Conservation (phyloP, 2,329 filamentous ascomycete genomes). For the Thielaviopsis punctulata region DNA sequence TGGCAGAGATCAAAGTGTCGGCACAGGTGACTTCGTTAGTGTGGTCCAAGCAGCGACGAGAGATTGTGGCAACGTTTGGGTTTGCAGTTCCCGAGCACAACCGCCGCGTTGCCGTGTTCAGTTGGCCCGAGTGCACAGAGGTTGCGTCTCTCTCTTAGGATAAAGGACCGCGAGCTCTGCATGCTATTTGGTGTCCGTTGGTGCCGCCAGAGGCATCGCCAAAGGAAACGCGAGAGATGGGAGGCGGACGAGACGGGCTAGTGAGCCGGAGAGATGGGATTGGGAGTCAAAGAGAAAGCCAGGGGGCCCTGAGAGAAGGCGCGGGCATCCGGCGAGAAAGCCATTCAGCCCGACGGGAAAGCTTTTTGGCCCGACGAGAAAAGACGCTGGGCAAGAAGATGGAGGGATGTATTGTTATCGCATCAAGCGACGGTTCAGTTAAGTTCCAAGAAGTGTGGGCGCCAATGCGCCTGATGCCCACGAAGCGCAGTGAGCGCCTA, state of each 20-base stretch:
- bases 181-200: slow-evolving; percentile 68
- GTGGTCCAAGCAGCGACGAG: slow-evolving; percentile 70
- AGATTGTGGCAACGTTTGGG: slow-evolving; percentile 87
- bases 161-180: slow-evolving; percentile 62
- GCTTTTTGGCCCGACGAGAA: too few species aligned
- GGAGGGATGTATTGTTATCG: slow-evolving; percentile 62
- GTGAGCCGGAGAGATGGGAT: too few species aligned
- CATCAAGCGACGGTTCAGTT: slow-evolving; percentile 78
- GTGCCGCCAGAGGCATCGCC: slow-evolving; percentile 19
- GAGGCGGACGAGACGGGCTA: too few species aligned
- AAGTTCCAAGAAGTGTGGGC: slow-evolving; percentile 94
- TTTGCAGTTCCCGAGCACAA: slow-evolving; percentile 83
- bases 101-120: slow-evolving; percentile 79
- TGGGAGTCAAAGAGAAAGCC: neutral
- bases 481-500: slow-evolving; percentile 14
- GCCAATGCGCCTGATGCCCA: slow-evolving; percentile 37
- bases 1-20: slow-evolving; percentile 81
- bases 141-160: slow-evolving; percentile 76
- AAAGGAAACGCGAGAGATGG: slow-evolving; percentile 15
- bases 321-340: too few species aligned
- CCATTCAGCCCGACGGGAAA: too few species aligned
- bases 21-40: slow-evolving; percentile 87
- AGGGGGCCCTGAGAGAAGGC: neutral
- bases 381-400: slow-evolving; percentile 14
- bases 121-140: slow-evolving; percentile 81